Percentiles rank a stretch among this genome's conserved stretches.
phyloP scores from a whole-genome alignment of 768 basidiomycete genomes.

The Lactarius indigo region DNA sequence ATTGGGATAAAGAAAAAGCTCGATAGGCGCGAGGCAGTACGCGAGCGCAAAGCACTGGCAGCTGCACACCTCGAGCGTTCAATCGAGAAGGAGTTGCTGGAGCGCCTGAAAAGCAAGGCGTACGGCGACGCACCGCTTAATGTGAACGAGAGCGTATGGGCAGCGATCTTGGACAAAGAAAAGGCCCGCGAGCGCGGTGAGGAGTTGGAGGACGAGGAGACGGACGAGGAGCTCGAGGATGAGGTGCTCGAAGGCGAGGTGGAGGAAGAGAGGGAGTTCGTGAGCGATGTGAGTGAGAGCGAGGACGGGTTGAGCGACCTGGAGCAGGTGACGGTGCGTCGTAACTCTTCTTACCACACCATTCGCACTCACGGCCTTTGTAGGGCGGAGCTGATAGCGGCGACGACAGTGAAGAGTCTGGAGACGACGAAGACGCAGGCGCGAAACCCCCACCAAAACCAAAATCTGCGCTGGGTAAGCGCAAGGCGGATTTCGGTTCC shows the following conservation, averaged over 20 bases:
- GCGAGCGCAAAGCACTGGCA: conserved; percentile 93
- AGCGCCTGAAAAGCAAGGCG: conserved; percentile 92
- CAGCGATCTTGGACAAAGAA: conserved; percentile 83
- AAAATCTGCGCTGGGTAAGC: conserved; percentile 17
- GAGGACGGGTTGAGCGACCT: conserved; percentile 62
- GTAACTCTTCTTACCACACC: neutral
- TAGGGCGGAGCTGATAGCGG: conserved; percentile 10
- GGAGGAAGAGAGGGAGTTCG: conserved; percentile 64
- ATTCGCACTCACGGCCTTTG: neutral
- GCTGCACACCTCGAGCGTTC: conserved; percentile 94
- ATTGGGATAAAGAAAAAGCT: conserved; percentile 97
- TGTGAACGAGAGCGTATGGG: conserved; percentile 97
- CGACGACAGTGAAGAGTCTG: conserved; percentile 8
- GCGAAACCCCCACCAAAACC: conserved; percentile 10
- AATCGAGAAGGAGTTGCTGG: conserved; percentile 94
- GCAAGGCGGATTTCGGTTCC: conserved; percentile 14
- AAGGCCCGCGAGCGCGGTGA: conserved; percentile 45
- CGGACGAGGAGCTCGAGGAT: conserved; percentile 40
- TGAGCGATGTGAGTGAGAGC: conserved; percentile 70
- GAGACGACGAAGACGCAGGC: conserved; percentile 3
- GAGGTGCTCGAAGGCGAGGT: conserved; percentile 48
- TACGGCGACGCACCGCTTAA: conserved; percentile 98
- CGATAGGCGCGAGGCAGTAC: conserved; percentile 85
- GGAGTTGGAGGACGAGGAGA: conserved; percentile 36
- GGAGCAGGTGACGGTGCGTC: conserved; percentile 63